These are phyloP conservation scores for Amorphotheca resinae DNA, from an alignment of 495 filamentous ascomycete species.

Conservation along the genomic window DNA sequence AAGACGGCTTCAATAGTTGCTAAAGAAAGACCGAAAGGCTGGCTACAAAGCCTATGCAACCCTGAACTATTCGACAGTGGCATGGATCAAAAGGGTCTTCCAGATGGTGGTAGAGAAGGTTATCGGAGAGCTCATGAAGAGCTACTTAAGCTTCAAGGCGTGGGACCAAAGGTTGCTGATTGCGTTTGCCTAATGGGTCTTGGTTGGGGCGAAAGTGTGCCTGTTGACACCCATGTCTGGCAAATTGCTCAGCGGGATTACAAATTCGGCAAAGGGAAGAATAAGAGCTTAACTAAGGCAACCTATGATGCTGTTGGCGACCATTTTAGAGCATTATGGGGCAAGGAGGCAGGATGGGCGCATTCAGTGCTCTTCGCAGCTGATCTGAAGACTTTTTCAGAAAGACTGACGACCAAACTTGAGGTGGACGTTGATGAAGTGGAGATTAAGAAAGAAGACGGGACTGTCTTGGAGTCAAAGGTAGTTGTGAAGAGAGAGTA, in stretches of 20 bases:
- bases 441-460: constrained; percentile 19
- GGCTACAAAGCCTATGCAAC: constrained; percentile 66
- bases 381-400: constrained; percentile 76
- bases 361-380: constrained; percentile 95
- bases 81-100: constrained; percentile 37
- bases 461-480: constrained; percentile 12
- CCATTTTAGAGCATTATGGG: constrained; percentile 85
- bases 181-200: constrained; percentile 95
- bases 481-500: constrained; percentile 13
- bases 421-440: constrained; percentile 36
- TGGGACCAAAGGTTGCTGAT: constrained; percentile 93
- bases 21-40: constrained; percentile 49
- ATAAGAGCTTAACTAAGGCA: constrained; percentile 74
- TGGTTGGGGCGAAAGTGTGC: constrained; percentile 91
- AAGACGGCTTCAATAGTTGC: constrained; percentile 69
- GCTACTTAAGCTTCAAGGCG: constrained; percentile 66
- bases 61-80: constrained; percentile 36
- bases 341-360: constrained; percentile 90
- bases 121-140: constrained; percentile 77
- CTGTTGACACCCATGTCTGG: constrained; percentile 97
- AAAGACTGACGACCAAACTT: constrained; percentile 38
- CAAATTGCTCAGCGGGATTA: constrained; percentile 96
- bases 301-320: constrained; percentile 86
- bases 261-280: constrained; percentile 71
- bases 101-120: constrained; percentile 39